Conservation (phyloP, 1,139 yeast genomes). For the Pichia sp. region DNA sequence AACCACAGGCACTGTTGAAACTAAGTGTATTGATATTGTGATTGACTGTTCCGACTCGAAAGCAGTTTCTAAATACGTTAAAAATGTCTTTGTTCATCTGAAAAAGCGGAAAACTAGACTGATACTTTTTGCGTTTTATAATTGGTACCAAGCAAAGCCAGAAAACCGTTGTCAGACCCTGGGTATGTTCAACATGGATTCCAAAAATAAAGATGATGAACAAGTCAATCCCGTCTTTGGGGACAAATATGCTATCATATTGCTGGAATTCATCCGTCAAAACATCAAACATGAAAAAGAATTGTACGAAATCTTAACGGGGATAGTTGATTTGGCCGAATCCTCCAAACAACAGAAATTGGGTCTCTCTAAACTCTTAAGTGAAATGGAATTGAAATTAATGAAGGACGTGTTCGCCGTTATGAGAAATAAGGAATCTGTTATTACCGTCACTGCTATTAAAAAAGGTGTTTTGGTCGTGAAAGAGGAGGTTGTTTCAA, state of each 20-base stretch:
- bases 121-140: conserved; percentile 12
- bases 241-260: conserved; percentile 8
- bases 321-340: conserved; percentile 4
- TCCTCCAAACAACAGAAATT: conserved; percentile 5
- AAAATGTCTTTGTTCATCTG: conserved; percentile 13
- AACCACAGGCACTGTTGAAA: too few relatives aligned
- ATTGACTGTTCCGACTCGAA: conserved; percentile 10
- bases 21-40: too few relatives aligned
- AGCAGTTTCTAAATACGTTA: conserved; percentile 12
- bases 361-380: conserved; percentile 6
- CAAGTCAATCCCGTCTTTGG: conserved; percentile 5
- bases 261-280: conserved; percentile 4
- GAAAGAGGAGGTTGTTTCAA: background rate
- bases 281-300: conserved; percentile 2
- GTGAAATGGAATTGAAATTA: conserved; percentile 3
- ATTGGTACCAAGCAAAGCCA: conserved; percentile 13
- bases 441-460: conserved; percentile 1
- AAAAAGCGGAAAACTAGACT: conserved; percentile 16
- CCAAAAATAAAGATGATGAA: background rate
- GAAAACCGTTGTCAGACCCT: background rate
- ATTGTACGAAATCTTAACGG: conserved; percentile 3
- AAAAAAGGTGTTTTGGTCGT: too few relatives aligned
- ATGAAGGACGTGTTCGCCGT: conserved; percentile 8
- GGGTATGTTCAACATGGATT: conserved; percentile 4
- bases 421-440: conserved; percentile 1